A percentile compares a stretch with the other conserved stretches of the same genome.
Conservation (phyloP, 305 asterid species). For the Lippia alba region DNA sequence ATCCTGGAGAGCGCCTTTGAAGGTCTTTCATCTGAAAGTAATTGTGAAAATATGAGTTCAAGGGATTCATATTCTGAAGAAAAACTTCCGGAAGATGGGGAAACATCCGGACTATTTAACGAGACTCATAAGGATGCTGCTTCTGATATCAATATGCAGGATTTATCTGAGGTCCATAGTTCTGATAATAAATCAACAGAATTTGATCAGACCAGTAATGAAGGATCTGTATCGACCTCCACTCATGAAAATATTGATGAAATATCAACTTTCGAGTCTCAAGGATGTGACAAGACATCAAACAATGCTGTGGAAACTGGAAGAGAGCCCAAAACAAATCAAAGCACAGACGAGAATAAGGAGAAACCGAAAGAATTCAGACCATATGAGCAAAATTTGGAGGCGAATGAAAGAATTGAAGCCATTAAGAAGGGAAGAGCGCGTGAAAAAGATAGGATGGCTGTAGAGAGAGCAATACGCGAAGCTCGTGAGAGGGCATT, state of each 20-base stretch:
- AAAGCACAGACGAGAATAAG: slow-evolving; percentile 38
- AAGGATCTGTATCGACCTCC: slow-evolving; percentile 44
- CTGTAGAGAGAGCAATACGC: slow-evolving; percentile 90
- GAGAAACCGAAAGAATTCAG: slow-evolving; percentile 48
- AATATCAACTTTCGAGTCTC: slow-evolving; percentile 44
- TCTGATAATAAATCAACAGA: slow-evolving; percentile 32
- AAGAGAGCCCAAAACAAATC: slow-evolving; percentile 44
- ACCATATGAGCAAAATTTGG: slow-evolving; percentile 44
- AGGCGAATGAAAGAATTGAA: slow-evolving; percentile 61
- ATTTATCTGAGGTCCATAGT: slow-evolving; percentile 24
- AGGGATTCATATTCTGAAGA: slow-evolving; percentile 34
- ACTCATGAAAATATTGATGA: slow-evolving; percentile 38
- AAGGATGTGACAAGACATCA: slow-evolving; percentile 40
- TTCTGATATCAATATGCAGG: slow-evolving; percentile 23
- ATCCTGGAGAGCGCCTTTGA: slow-evolving; percentile 41
- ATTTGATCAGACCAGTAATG: slow-evolving; percentile 45
- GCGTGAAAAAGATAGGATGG: slow-evolving; percentile 77
- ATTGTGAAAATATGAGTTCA: slow-evolving; percentile 26
- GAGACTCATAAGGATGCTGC: slow-evolving; percentile 33
- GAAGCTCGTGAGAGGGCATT: slow-evolving; percentile 99
- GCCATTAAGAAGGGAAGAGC: slow-evolving; percentile 79
- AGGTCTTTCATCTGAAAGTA: slow-evolving; percentile 42
- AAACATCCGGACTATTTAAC: slow-evolving; percentile 16
- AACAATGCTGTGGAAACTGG: slow-evolving; percentile 46
- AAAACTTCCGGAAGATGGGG: slow-evolving; percentile 34